These are phyloP conservation scores for Calonectria naviculata DNA, from an alignment of 2,329 filamentous ascomycete genomes.

Conservation along the genomic window DNA sequence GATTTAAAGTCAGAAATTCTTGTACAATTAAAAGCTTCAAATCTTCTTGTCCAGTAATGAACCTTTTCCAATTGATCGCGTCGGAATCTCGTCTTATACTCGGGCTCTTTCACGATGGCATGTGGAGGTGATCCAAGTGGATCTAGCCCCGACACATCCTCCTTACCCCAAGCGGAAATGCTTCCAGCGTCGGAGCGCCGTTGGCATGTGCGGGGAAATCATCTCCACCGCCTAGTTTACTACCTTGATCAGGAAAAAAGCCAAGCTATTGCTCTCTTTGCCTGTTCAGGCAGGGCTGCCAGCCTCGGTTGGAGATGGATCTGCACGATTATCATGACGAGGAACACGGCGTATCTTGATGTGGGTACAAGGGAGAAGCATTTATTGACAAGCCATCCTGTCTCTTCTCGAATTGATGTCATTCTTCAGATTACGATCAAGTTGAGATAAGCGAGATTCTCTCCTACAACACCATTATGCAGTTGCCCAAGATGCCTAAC, in stretches of 20 bases:
- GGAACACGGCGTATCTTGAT: not conserved
- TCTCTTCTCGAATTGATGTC: not conserved
- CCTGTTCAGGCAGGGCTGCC: not conserved
- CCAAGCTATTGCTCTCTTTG: not conserved
- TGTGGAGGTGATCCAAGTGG: not conserved
- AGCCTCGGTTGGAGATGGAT: not conserved
- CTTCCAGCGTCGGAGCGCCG: not conserved
- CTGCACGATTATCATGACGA: no score
- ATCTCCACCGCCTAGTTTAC: not conserved
- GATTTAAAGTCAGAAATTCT: not conserved
- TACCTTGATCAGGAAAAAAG: not conserved
- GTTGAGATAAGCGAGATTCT: not conserved
- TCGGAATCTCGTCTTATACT: not conserved
- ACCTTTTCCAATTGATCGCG: not conserved
- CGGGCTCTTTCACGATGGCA: not conserved
- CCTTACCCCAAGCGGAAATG: not conserved
- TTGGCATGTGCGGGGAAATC: not conserved
- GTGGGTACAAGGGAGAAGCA: not conserved
- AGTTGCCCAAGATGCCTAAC: conserved; percentile 4
- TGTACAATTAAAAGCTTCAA: not conserved
- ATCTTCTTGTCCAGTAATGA: not conserved
- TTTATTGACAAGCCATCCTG: not conserved
- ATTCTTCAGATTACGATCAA: not conserved
- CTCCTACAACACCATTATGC: not conserved
- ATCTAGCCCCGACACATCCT: not conserved